phyloP scores from a whole-genome alignment of 768 basidiomycete genomes.

The Porphyrellus cyaneotinctus region DNA sequence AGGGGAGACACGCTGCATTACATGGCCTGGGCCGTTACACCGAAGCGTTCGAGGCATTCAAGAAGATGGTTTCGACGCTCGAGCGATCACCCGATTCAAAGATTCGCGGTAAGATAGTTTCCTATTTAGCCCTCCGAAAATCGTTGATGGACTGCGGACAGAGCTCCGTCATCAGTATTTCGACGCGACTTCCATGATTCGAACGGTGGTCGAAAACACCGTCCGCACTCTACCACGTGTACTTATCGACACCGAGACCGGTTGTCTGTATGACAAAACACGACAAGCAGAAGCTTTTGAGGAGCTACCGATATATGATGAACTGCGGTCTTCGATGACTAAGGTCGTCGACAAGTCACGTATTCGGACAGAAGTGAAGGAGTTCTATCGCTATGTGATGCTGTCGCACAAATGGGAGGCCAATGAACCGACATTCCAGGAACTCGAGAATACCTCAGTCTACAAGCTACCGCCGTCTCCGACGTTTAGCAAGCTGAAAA shows the following conservation, averaged over 20 bases:
- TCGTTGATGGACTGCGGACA: not conserved
- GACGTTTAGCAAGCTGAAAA: not conserved
- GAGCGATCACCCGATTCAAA: not conserved
- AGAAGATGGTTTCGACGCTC: not conserved
- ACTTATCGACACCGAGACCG: not conserved
- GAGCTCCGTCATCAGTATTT: not conserved
- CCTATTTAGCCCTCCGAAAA: not conserved
- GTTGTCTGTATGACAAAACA: not conserved
- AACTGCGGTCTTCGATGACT: not conserved
- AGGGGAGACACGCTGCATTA: not conserved
- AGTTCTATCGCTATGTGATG: not conserved
- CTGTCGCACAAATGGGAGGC: not conserved
- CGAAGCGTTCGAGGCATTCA: not conserved
- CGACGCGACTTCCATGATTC: not conserved
- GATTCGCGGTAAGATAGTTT: not conserved
- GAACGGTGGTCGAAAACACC: not conserved
- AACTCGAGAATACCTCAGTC: not conserved
- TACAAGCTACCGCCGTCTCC: not conserved
- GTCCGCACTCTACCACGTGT: not conserved
- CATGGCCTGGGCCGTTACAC: not conserved
- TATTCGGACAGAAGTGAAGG: not conserved
- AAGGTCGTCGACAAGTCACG: not conserved
- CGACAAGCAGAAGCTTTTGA: not conserved
- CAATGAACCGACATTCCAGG: not conserved
- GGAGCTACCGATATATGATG: not conserved